phyloP scores from a whole-genome alignment of 2,329 filamentous ascomycete species.

The Fusarium subtropicale region DNA sequence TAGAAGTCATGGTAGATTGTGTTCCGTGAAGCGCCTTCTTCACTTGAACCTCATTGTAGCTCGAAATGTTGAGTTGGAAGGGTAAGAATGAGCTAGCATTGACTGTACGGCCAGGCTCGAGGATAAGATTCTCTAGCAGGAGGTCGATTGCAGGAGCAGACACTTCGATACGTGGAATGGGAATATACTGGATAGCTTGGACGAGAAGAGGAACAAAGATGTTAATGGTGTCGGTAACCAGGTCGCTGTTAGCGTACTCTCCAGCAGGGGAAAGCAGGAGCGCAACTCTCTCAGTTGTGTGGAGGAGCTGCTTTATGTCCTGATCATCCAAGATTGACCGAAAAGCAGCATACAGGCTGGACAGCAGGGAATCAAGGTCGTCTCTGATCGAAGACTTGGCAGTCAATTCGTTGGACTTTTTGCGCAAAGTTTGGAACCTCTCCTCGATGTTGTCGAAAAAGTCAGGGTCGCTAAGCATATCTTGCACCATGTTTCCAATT shows the following conservation, averaged over 20 bases:
- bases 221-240: slow-evolving; percentile 80
- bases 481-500: slow-evolving; percentile 78
- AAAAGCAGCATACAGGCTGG: slow-evolving; percentile 75
- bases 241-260: slow-evolving; percentile 73
- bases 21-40: slow-evolving; percentile 77
- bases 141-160: slow-evolving; percentile 86
- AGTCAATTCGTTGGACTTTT: slow-evolving; percentile 71
- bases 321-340: slow-evolving; percentile 76
- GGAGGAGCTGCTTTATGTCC: slow-evolving; percentile 75
- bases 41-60: slow-evolving; percentile 87
- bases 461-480: slow-evolving; percentile 84
- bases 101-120: slow-evolving; percentile 87
- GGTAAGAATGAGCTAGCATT: slow-evolving; percentile 91
- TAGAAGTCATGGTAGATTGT: slow-evolving; percentile 72
- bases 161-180: slow-evolving; percentile 90
- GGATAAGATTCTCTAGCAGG: slow-evolving; percentile 87
- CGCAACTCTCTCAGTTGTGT: slow-evolving; percentile 75
- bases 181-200: slow-evolving; percentile 83
- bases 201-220: slow-evolving; percentile 84
- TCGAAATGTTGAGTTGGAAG: slow-evolving; percentile 82
- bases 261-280: slow-evolving; percentile 75
- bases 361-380: slow-evolving; percentile 78
- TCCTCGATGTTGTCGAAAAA: slow-evolving; percentile 82
- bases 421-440: slow-evolving; percentile 63
- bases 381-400: slow-evolving; percentile 75